Base-by-base conservation (phyloP, 371 early-diverging fungal genomes). In the Mortierella sp. region DNA sequence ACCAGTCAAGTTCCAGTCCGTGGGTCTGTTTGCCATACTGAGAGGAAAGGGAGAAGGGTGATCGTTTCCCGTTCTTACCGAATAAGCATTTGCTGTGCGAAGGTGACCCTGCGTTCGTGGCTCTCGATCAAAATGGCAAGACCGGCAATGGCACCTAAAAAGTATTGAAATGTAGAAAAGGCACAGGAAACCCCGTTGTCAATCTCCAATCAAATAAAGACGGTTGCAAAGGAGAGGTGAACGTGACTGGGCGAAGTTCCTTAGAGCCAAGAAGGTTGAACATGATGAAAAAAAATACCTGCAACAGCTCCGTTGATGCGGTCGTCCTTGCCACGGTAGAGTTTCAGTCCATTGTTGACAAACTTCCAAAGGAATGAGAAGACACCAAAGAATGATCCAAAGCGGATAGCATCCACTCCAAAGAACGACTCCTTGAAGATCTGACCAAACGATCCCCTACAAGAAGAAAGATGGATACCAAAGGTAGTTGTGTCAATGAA, bases 351-450 rank as follows among this genome's bases (percentile, higher is more conserved):
- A 82, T 94, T 94, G 77, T 92, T 93, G 73, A 95, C 86, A 40
- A 91, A 86, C 80, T 94, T 94, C 94, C 94, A 95, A 24, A 93
- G 66, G 55, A 94, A 89, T 29, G 94, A 89, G 85, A 95, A 95
- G 43, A 85, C 85, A 8, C 94, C 94, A 88, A 95, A 89, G 90
- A 92, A 93, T 63, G 88, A 87, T 53, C 91, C 95, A 78, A 94
- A 95, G 29, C 95, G 93, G 50, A 90, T 24, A 26, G 88, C 85
- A 63, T 90, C 91, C 10, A 79, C 74, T 40, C 90, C 89, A 71
- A 87, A 88, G 73, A 91, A 90, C 2, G 91, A 85, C 10, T 87
- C 89, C 69, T 83, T 82, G 37, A 91, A 74, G 34, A 88, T 86
- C 14, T 82, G 66, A 4, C 75, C 76, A 39, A 90, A 77, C 6